phyloP scores from a whole-genome alignment of 495 filamentous ascomycete genomes.

The Glutinoglossum americanum region DNA sequence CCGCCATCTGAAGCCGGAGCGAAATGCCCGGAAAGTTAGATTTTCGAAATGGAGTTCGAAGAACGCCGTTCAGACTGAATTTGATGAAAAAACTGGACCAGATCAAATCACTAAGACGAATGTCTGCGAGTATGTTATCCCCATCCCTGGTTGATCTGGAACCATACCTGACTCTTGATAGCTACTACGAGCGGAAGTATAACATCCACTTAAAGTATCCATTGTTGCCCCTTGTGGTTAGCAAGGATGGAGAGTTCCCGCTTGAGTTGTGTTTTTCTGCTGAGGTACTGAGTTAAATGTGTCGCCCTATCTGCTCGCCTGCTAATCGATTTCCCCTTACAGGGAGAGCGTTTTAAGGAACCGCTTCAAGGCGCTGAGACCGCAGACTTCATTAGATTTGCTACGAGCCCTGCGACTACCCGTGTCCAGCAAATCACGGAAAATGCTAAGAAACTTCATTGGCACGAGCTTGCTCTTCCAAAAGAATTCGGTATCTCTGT shows the following conservation, averaged over 20 bases:
- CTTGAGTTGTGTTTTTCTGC: constrained; percentile 5
- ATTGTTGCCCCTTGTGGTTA: background rate
- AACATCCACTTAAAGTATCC: constrained; percentile 3
- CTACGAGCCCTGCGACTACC: background rate
- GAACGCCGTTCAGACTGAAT: background rate
- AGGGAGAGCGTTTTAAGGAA: constrained; percentile 5
- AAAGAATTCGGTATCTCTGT: constrained; percentile 2
- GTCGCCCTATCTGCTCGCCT: background rate
- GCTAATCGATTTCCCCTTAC: background rate
- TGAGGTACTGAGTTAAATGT: background rate
- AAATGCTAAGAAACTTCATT: constrained; percentile 4
- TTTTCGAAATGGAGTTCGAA: background rate
- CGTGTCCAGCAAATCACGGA: background rate
- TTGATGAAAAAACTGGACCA: background rate
- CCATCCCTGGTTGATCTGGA: background rate
- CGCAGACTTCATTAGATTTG: constrained; percentile 6
- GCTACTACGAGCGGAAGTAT: constrained; percentile 1
- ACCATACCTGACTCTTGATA: background rate
- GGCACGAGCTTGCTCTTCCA: background rate
- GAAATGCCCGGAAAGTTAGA: constrained; percentile 4
- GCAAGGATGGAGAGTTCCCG: constrained; percentile 3
- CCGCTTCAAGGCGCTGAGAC: constrained; percentile 4
- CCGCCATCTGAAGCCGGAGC: background rate
- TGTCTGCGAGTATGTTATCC: background rate
- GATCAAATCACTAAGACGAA: background rate